Evolutionary conservation across 441 rosid genomes (phyloP).

Genomic region (Euphorbia corollata): DNA sequence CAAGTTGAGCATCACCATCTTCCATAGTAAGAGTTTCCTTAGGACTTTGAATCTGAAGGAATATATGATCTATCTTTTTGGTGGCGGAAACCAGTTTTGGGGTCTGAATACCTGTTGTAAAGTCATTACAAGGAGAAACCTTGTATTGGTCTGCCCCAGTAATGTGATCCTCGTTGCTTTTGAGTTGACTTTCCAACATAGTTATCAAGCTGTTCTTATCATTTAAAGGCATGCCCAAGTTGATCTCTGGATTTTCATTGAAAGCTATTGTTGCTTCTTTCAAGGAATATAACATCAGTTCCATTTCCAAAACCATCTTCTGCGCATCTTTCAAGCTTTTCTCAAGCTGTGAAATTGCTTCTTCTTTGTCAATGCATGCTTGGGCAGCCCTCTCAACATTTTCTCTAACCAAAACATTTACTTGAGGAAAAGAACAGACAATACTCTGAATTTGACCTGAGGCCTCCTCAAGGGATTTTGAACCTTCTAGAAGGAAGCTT

Average conservation of each 20-base stretch:
- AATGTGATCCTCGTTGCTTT: constrained; percentile 32
- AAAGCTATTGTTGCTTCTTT: constrained; percentile 66
- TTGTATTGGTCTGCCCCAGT: constrained; percentile 36
- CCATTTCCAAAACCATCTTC: constrained; percentile 65
- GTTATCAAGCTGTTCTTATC: constrained; percentile 40
- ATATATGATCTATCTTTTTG: constrained; percentile 9
- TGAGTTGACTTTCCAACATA: constrained; percentile 34
- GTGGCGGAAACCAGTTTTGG: constrained; percentile 15
- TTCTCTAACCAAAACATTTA: constrained; percentile 52
- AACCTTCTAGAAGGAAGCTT: constrained; percentile 75
- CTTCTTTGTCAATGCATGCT: constrained; percentile 78
- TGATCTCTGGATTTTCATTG: constrained; percentile 30
- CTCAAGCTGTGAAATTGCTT: constrained; percentile 61
- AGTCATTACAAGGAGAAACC: constrained; percentile 22
- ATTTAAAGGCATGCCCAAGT: constrained; percentile 29
- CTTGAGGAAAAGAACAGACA: constrained; percentile 61
- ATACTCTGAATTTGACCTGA: constrained; percentile 63
- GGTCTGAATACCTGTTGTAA: constrained; percentile 18
- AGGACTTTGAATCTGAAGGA: constrained; percentile 19
- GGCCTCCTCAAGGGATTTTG: constrained; percentile 81
- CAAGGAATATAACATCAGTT: constrained; percentile 61
- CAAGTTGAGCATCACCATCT: constrained; percentile 28
- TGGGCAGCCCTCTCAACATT: constrained; percentile 72
- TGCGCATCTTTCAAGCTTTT: constrained; percentile 86
- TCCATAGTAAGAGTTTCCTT: constrained; percentile 19